Evolutionary conservation across 345 rosid genomes (phyloP).

Genomic region (Populus alba): DNA sequence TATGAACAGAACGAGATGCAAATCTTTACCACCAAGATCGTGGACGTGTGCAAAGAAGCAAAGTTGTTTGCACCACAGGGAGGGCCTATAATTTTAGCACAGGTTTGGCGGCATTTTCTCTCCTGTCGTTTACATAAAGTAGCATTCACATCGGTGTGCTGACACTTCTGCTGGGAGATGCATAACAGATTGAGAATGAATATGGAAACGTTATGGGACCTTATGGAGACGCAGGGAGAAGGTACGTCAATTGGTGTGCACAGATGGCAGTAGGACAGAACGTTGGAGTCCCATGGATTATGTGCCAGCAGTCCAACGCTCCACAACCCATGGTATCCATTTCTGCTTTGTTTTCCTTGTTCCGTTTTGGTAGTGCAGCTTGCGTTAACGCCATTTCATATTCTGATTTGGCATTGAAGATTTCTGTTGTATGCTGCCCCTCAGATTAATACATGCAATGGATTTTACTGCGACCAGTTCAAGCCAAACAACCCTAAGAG

Average conservation of each 20-base stretch:
- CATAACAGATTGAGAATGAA: conserved; percentile 35
- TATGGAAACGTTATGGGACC: conserved; percentile 53
- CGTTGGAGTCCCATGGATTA: conserved; percentile 77
- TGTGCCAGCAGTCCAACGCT: conserved; percentile 69
- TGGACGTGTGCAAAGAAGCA: conserved; percentile 54
- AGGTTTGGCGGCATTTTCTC: conserved; percentile 28
- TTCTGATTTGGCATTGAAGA: too few species aligned
- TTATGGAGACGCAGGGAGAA: conserved; percentile 52
- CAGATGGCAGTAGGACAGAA: conserved; percentile 53
- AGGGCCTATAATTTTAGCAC: conserved; percentile 69
- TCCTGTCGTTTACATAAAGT: neutral
- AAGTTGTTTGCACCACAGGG: conserved; percentile 75
- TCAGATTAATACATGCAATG: conserved; percentile 16
- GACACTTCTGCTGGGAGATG: conserved; percentile 18
- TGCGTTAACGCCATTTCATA: too few species aligned
- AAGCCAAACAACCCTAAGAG: too few species aligned
- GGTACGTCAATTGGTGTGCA: conserved; percentile 64
- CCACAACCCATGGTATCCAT: conserved; percentile 47
- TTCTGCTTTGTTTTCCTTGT: neutral
- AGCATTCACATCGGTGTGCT: neutral
- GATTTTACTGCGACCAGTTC: too few species aligned
- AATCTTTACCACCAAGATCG: conserved; percentile 53
- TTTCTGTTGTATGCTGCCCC: conserved; percentile 18
- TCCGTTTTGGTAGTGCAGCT: too few species aligned
- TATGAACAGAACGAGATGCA: conserved; percentile 54